Conservation (phyloP, 2,329 filamentous ascomycete genomes). For the Paecilomyces variotii region DNA sequence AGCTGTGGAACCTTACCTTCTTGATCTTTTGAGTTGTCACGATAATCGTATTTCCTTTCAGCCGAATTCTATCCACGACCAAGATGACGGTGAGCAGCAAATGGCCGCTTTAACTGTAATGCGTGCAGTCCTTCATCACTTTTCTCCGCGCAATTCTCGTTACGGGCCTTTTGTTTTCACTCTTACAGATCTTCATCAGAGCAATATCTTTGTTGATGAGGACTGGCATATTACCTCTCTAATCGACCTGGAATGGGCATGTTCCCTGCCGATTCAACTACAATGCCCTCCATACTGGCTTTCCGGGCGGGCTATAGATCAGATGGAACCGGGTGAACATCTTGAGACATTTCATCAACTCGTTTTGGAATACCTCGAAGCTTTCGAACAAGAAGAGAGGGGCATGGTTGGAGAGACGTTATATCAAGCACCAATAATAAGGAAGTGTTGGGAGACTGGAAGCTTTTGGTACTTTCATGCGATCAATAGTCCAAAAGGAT, state of each 20-base stretch:
- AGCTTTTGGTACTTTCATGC: too few species aligned
- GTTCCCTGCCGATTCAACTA: neutral
- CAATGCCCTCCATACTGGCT: neutral
- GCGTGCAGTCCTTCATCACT: neutral
- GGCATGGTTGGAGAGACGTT: too few species aligned
- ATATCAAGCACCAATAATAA: too few species aligned
- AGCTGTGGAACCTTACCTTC: neutral
- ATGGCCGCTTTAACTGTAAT: neutral
- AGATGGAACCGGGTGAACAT: neutral
- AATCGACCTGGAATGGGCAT: neutral
- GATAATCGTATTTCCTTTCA: neutral
- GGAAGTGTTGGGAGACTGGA: too few species aligned
- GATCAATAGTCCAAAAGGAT: too few species aligned
- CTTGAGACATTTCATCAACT: neutral
- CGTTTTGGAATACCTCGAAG: too few species aligned
- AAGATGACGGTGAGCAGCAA: neutral
- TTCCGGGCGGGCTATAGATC: neutral
- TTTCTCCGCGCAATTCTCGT: neutral
- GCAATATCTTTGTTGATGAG: neutral
- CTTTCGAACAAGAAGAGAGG: too few species aligned
- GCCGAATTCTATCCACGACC: neutral
- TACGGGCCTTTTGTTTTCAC: neutral
- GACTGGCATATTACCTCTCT: neutral
- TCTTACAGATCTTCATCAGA: neutral
- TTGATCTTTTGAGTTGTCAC: neutral